These are phyloP conservation scores for Lotus japonicus DNA, from an alignment of 306 rosid species.

Conservation along the genomic window DNA sequence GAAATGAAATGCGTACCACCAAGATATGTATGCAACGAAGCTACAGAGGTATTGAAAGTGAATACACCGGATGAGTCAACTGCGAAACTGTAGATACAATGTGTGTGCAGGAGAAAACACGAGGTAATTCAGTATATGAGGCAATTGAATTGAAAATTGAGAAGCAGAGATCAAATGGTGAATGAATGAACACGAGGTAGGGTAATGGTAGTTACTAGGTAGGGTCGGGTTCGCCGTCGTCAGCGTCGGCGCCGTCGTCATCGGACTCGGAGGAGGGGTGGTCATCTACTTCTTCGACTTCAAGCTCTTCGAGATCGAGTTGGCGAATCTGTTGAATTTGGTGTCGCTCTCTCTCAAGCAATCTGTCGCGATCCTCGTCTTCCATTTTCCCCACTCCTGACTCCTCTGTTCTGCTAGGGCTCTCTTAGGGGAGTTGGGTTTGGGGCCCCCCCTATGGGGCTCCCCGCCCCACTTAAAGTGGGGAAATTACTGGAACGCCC, in stretches of 20 bases:
- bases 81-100: background rate
- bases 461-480: too few species aligned
- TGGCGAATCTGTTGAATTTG: slow-evolving; percentile 86
- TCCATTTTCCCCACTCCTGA: slow-evolving; percentile 50
- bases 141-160: background rate
- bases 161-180: too few species aligned
- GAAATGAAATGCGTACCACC: slow-evolving; percentile 67
- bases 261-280: slow-evolving; percentile 27
- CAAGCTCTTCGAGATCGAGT: slow-evolving; percentile 86
- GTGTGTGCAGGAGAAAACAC: background rate
- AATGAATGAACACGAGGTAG: background rate
- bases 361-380: slow-evolving; percentile 14
- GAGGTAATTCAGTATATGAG: too few species aligned
- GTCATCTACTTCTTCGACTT: slow-evolving; percentile 71
- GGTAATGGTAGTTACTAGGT: slow-evolving; percentile 27
- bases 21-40: slow-evolving; percentile 81
- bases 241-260: slow-evolving; percentile 35
- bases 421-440: too few species aligned
- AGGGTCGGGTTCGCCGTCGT: background rate
- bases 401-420: background rate
- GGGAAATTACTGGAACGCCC: too few species aligned
- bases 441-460: too few species aligned
- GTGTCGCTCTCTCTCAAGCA: slow-evolving; percentile 56
- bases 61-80: background rate
- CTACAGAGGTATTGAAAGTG: slow-evolving; percentile 23